These are phyloP conservation scores for Malassezia vespertilionis DNA, from an alignment of 1,284 basidiomycete species.

Conservation along the genomic window DNA sequence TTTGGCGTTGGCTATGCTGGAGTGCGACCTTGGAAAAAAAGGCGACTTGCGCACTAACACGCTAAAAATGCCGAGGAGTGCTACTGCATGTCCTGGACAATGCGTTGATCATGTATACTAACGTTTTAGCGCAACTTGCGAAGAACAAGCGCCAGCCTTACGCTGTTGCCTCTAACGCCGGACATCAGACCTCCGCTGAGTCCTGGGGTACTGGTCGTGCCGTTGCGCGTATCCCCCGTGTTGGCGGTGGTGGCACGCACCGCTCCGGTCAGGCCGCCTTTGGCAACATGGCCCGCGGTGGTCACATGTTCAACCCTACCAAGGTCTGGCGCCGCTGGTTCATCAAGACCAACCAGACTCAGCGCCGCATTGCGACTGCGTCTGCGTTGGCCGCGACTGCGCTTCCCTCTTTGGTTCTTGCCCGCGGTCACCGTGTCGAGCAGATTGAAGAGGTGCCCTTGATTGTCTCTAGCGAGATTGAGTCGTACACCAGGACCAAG, in stretches of 20 bases:
- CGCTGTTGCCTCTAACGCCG: slow-evolving; percentile 91
- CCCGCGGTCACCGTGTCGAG: slow-evolving; percentile 98
- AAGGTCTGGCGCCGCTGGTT: slow-evolving; percentile 99
- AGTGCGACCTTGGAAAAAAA: too few relatives aligned
- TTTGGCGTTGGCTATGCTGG: too few relatives aligned
- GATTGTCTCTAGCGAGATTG: slow-evolving; percentile 67
- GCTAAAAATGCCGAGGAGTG: too few relatives aligned
- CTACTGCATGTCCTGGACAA: not conserved
- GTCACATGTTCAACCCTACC: slow-evolving; percentile 99
- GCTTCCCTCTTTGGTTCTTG: slow-evolving; percentile 93
- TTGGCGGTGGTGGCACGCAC: slow-evolving; percentile 96
- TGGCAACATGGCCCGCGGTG: slow-evolving; percentile 61
- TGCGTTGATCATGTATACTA: slow-evolving; percentile 3
- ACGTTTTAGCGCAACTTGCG: slow-evolving; percentile 72
- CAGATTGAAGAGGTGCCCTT: slow-evolving; percentile 92
- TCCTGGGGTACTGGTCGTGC: slow-evolving; percentile 99
- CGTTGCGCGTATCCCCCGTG: slow-evolving; percentile 99
- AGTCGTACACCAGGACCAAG: slow-evolving; percentile 92
- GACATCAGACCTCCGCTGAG: slow-evolving; percentile 96
- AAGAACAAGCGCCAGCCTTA: slow-evolving; percentile 99
- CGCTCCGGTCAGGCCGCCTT: slow-evolving; percentile 95
- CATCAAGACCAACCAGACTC: slow-evolving; percentile 99
- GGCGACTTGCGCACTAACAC: too few relatives aligned
- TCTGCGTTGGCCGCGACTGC: slow-evolving; percentile 97
- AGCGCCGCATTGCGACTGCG: slow-evolving; percentile 93